These are phyloP conservation scores for Geotrichum macrosporum DNA, from an alignment of 1,139 yeast species.

Conservation along the genomic window DNA sequence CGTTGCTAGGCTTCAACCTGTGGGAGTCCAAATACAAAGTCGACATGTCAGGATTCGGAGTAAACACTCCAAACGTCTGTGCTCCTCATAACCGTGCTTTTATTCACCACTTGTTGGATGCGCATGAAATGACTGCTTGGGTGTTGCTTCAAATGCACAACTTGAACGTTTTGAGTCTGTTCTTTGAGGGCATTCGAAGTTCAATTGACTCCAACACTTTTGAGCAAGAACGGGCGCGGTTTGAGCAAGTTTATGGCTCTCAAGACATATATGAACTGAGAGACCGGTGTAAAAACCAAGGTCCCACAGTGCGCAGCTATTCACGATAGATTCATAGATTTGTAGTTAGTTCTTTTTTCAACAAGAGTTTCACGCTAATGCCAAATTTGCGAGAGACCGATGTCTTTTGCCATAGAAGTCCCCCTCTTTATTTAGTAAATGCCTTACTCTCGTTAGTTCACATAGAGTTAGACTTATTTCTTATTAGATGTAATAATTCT, in stretches of 20 bases:
- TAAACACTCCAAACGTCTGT: slow-evolving; percentile 26
- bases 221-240: slow-evolving; percentile 28
- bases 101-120: slow-evolving; percentile 41
- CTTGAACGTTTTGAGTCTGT: slow-evolving; percentile 29
- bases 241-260: slow-evolving; percentile 32
- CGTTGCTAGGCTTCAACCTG: slow-evolving; percentile 33
- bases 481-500: too few relatives aligned
- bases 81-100: slow-evolving; percentile 39
- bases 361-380: too few relatives aligned
- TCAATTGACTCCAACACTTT: slow-evolving; percentile 36
- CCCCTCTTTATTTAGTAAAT: too few relatives aligned
- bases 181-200: slow-evolving; percentile 36
- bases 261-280: slow-evolving; percentile 12
- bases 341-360: too few relatives aligned
- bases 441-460: too few relatives aligned
- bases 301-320: slow-evolving; percentile 7
- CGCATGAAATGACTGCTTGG: slow-evolving; percentile 44
- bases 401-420: too few relatives aligned
- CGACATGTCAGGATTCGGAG: slow-evolving; percentile 32
- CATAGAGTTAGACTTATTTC: too few relatives aligned
- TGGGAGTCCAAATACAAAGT: slow-evolving; percentile 35
- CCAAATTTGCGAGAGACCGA: too few relatives aligned
- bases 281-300: slow-evolving; percentile 4
- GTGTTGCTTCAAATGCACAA: slow-evolving; percentile 42
- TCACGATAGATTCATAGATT: background rate